These are phyloP conservation scores for Phallus indusiatus DNA, from an alignment of 768 basidiomycete genomes.

Conservation along the genomic window DNA sequence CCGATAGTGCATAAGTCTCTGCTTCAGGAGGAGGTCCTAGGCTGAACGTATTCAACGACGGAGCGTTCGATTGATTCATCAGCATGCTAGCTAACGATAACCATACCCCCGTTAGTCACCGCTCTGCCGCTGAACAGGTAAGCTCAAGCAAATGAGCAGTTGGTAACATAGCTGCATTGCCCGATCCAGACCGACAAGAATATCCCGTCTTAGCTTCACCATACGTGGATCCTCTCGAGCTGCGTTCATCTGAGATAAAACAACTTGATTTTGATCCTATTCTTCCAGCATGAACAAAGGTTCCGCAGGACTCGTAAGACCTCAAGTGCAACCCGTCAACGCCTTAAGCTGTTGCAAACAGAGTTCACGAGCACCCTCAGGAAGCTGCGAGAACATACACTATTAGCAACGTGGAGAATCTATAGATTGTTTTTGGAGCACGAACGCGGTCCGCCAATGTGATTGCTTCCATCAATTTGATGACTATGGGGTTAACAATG, in stretches of 20 bases:
- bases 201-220: conserved; percentile 51
- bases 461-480: conserved; percentile 55
- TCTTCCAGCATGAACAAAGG: conserved; percentile 50
- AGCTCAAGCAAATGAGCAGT: conserved; percentile 74
- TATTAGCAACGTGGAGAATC: neutral
- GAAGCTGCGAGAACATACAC: conserved; percentile 36
- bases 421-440: neutral
- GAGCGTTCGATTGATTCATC: conserved; percentile 74
- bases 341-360: conserved; percentile 71
- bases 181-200: conserved; percentile 50
- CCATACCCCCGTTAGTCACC: conserved; percentile 67
- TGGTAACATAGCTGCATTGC: conserved; percentile 69
- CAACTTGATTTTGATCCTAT: conserved; percentile 42
- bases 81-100: conserved; percentile 74
- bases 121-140: conserved; percentile 61
- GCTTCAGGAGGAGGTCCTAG: conserved; percentile 45
- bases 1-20: conserved; percentile 42
- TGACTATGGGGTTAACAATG: conserved; percentile 67
- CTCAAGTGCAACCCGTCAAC: conserved; percentile 77
- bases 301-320: conserved; percentile 72
- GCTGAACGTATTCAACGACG: conserved; percentile 41
- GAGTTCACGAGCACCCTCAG: conserved; percentile 58
- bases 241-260: conserved; percentile 45
- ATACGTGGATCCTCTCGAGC: conserved; percentile 59
- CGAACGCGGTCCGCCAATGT: conserved; percentile 45